Base-by-base conservation (phyloP, 352 stramenopile species). In the Pythium aphanidermatum region DNA sequence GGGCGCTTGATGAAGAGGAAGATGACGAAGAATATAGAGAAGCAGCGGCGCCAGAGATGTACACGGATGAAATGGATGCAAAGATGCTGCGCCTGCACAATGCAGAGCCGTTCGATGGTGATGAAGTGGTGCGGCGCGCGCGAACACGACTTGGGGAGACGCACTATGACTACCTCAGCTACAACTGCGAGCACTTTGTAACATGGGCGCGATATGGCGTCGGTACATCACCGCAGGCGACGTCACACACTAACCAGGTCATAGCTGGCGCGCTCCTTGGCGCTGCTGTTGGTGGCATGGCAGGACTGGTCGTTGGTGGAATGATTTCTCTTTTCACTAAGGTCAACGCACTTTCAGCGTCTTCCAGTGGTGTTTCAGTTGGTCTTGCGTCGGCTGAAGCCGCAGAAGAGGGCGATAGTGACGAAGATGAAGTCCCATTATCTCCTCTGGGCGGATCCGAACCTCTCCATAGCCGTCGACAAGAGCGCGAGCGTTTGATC, bases 151-250 rank as follows among this genome's bases (percentile, higher is more conserved):
- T 88, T 10, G 70, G 73, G 31, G 72, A 82, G 52, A 55, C 47
- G 21, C 55, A 65, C 23, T 88, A 88, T 57, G 64, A 70, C 40
- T 77, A 37, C 17, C 26, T 88, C 28, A 47, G 21, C 5, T 62
- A 78, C 62, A 88, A 88, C 45, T 88, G 75, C 63, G 75, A 88
- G 44, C 75, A 88, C 51, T 88, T 88, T 59, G 75, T 85, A 32
- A 85, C 75, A 35, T 88, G 70, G 75, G 75, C 70, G 11, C 60
- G 73, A 27, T 85, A 88, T 46, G 70, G 70, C 14, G 48, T 68
- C 10, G 64, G 66, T 2, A 58, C 66, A 37, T 88, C 75, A 26
- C 75, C 73, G 21, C 75, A 88, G 14, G 70, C 75, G 9, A 46
- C 48, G 3, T 75, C 70, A 17, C 74, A 85, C 28, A 60, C 68